Conservation (phyloP, 345 rosid species). For the Citrus glauca region DNA sequence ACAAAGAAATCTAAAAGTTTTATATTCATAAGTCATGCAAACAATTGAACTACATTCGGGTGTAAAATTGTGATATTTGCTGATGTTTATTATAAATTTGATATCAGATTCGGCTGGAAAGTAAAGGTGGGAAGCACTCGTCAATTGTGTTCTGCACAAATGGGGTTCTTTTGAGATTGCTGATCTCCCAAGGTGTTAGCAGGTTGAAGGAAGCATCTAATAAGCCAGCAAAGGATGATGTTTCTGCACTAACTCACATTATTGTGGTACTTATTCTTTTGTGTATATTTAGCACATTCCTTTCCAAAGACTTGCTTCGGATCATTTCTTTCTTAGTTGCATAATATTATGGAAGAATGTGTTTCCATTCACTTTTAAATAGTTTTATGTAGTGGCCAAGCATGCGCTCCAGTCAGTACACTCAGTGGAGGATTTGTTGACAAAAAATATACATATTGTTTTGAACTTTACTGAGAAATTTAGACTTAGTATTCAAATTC, state of each 20-base stretch:
- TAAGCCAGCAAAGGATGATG: conserved; percentile 23
- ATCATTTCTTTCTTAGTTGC: not conserved
- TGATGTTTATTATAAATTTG: conserved; percentile 10
- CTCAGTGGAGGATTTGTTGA: not conserved
- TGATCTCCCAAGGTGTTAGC: conserved; percentile 55
- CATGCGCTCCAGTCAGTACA: not conserved
- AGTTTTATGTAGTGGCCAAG: too few species aligned
- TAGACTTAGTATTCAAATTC: not conserved
- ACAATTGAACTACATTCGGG: not conserved
- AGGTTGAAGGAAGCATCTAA: conserved; percentile 27
- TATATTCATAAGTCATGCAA: not conserved
- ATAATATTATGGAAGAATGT: not conserved
- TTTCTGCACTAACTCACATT: conserved; percentile 80
- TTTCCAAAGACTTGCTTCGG: not conserved
- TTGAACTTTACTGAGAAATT: not conserved
- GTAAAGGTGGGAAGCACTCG: conserved; percentile 81
- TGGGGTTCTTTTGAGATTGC: conserved; percentile 77
- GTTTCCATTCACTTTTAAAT: not conserved
- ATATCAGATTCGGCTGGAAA: conserved; percentile 81
- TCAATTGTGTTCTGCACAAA: conserved; percentile 94
- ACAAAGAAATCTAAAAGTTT: not conserved
- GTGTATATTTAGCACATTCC: not conserved
- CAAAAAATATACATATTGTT: not conserved
- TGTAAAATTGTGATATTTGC: not conserved
- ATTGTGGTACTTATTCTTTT: conserved; percentile 64